phyloP scores from a whole-genome alignment of 352 stramenopile genomes.

The Blastocystis sp. region DNA sequence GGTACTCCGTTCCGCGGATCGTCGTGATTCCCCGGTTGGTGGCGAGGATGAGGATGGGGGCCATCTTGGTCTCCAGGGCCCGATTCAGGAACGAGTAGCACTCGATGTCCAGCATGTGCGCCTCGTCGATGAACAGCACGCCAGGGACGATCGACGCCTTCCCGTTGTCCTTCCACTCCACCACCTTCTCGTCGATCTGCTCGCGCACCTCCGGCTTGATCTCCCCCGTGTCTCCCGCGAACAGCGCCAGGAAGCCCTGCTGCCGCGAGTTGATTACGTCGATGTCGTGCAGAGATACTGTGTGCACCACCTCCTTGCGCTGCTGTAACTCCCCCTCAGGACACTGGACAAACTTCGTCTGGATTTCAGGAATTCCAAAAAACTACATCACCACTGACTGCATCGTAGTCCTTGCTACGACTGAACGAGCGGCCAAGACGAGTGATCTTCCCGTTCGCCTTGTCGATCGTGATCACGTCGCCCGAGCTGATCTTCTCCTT shows the following conservation, averaged over 20 bases:
- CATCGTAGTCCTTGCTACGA: slow-evolving; percentile 92
- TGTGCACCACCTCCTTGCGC: slow-evolving; percentile 92
- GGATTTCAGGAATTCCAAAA: slow-evolving; percentile 61
- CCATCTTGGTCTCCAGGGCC: slow-evolving; percentile 90
- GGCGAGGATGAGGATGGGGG: slow-evolving; percentile 94
- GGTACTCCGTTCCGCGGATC: slow-evolving; percentile 96
- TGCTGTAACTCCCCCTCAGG: slow-evolving; percentile 96
- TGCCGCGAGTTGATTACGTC: slow-evolving; percentile 98
- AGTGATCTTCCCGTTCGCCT: slow-evolving; percentile 92
- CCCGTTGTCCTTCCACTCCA: slow-evolving; percentile 80
- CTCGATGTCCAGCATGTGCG: slow-evolving; percentile 99
- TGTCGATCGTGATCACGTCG: slow-evolving; percentile 99
- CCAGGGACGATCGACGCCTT: slow-evolving; percentile 95
- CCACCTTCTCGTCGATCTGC: slow-evolving; percentile 96
- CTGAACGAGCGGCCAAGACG: slow-evolving; percentile 94
- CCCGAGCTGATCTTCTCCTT: slow-evolving; percentile 95
- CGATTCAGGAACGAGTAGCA: slow-evolving; percentile 99
- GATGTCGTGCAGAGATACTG: slow-evolving; percentile 77
- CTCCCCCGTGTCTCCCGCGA: slow-evolving; percentile 96
- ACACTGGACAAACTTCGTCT: slow-evolving; percentile 82
- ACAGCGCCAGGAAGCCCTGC: slow-evolving; percentile 96
- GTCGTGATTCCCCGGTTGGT: slow-evolving; percentile 96
- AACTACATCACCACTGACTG: slow-evolving; percentile 81
- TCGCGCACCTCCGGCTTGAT: slow-evolving; percentile 96
- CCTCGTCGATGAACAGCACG: slow-evolving; percentile 98